Conservation (phyloP, 257 asterid species). For the Nemophila menziesii region DNA sequence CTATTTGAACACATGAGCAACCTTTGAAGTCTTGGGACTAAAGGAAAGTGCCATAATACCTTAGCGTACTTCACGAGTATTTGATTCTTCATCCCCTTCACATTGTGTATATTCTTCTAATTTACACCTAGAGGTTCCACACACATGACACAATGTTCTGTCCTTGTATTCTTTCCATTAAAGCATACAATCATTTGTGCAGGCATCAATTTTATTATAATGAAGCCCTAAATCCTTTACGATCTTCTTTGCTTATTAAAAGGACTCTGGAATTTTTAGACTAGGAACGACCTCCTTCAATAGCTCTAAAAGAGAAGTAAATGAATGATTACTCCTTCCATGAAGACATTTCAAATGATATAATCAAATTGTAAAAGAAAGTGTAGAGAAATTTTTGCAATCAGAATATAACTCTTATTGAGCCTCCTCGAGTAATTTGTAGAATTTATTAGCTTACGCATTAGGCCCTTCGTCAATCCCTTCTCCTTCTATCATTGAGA, state of each 20-base stretch:
- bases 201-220: slow-evolving; percentile 3
- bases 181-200: slow-evolving; percentile 4
- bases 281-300: too few species aligned
- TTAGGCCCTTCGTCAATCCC: too few species aligned
- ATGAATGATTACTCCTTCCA: too few species aligned
- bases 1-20: slow-evolving; percentile 4
- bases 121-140: neutral
- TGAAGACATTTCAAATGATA: too few species aligned
- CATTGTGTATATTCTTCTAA: neutral
- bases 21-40: slow-evolving; percentile 5
- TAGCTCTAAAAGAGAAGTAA: too few species aligned
- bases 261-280: too few species aligned
- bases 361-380: too few species aligned
- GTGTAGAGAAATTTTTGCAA: too few species aligned
- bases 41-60: slow-evolving; percentile 1
- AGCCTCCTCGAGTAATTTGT: too few species aligned
- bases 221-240: neutral
- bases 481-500: too few species aligned
- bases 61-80: neutral
- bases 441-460: too few species aligned
- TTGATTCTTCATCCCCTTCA: neutral
- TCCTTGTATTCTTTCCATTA: neutral
- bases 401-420: too few species aligned
- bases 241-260: neutral
- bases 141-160: neutral